Base-by-base conservation (phyloP, 2,329 filamentous ascomycete species). In the Phyllosticta paracitricarpa region DNA sequence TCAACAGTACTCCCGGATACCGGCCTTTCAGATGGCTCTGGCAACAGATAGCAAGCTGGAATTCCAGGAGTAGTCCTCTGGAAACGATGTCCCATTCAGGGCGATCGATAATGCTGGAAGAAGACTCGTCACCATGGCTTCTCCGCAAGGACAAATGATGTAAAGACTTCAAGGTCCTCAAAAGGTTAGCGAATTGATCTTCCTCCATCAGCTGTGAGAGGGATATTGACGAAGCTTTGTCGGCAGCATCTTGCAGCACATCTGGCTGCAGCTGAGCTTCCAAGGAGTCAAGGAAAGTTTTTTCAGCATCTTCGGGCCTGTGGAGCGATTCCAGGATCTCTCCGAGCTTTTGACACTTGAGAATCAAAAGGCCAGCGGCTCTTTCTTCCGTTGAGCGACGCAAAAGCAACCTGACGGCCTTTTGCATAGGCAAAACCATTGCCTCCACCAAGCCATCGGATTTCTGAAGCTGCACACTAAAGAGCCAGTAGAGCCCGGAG, bases 401-500 rank as follows among this genome's bases (percentile, higher is more conserved):
- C 66, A 82, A 81, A 33, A 89, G 77, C 48, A 82, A 77, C 54
- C 88, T 84, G 56, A 89, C 81, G 0, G 87, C 88, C 60, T 83
- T 81, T 61, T 81, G 82, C 56, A 90, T 77, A 12, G 85, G 79
- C 57, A 82, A 79, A 14, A 88, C 71, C 1, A 81, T 76, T 19
- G 68, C 65, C 56, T 79, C 77, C n/a, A 76, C 75, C 0, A 71
- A 64, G 30, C 76, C 77, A 3, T 74, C 73, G 0, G 73, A 65
- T 25, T 75, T 72, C 57, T 81, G 82, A 74, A 63, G 83, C 54
- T 79, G 76, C 19, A 82, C 73, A 67, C 84, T 84, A 56, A 83
- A 78, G n/a, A 84, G 77, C 69, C 86, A 90, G 69, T 89, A 89
- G 2, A 89, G 78, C 66, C 88, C 86, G 0, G 88, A 90, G 26